These are phyloP conservation scores for Boletus subparvulus DNA, from an alignment of 768 basidiomycete species.

Conservation along the genomic window DNA sequence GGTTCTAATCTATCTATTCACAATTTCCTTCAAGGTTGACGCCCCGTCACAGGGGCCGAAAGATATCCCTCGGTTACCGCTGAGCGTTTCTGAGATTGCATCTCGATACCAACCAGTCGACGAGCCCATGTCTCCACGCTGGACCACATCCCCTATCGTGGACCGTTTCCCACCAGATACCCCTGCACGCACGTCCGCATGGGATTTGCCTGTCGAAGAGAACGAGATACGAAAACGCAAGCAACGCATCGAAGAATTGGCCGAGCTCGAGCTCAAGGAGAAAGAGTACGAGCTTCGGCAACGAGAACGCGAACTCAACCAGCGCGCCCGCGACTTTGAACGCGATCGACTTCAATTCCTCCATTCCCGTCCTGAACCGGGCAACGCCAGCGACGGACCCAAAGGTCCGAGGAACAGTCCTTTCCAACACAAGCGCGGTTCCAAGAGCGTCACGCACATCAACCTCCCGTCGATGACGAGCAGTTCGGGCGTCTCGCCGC, in stretches of 20 bases:
- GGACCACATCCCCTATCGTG: slow-evolving; percentile 35
- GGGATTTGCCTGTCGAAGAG: slow-evolving; percentile 21
- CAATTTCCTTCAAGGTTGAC: slow-evolving; percentile 40
- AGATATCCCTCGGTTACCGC: slow-evolving; percentile 61
- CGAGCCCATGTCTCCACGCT: slow-evolving; percentile 42
- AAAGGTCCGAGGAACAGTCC: slow-evolving; percentile 26
- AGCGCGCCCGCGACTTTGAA: slow-evolving; percentile 56
- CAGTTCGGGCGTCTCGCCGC: slow-evolving; percentile 5
- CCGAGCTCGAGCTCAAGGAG: slow-evolving; percentile 53
- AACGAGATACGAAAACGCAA: slow-evolving; percentile 34
- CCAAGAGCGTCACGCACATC: slow-evolving; percentile 31
- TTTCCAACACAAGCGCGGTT: slow-evolving; percentile 30
- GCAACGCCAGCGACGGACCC: slow-evolving; percentile 30
- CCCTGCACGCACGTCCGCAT: slow-evolving; percentile 12
- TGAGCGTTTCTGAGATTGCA: slow-evolving; percentile 64
- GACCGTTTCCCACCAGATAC: slow-evolving; percentile 30
- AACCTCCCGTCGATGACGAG: slow-evolving; percentile 17
- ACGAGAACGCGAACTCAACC: slow-evolving; percentile 54
- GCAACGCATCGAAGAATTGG: slow-evolving; percentile 48
- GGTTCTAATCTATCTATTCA: background rate
- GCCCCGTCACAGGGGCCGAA: slow-evolving; percentile 54
- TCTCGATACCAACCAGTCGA: slow-evolving; percentile 56
- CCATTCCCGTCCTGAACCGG: slow-evolving; percentile 33
- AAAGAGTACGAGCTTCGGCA: slow-evolving; percentile 54
- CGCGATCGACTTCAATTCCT: slow-evolving; percentile 47